Evolutionary conservation across 768 basidiomycete species (phyloP).

Genomic region (Lactifluus piperatus): DNA sequence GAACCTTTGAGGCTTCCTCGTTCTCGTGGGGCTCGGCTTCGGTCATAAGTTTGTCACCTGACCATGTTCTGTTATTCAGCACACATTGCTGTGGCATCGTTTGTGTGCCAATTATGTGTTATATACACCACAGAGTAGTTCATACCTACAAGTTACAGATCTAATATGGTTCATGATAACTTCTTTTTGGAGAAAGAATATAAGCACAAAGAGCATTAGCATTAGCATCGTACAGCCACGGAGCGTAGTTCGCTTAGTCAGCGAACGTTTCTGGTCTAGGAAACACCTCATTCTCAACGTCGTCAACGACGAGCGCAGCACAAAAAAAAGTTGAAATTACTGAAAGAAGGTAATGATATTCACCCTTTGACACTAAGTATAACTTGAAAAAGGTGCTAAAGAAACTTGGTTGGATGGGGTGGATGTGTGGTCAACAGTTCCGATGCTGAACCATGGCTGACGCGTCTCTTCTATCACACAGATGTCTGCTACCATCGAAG

Average conservation of each 20-base stretch:
- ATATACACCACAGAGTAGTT: too few relatives aligned
- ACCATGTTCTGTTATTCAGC: too few relatives aligned
- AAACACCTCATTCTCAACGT: neutral
- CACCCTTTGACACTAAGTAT: neutral
- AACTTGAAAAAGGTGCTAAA: neutral
- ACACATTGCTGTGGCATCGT: too few relatives aligned
- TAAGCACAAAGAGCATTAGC: too few relatives aligned
- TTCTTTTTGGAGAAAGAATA: too few relatives aligned
- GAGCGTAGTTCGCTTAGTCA: constrained; percentile 11
- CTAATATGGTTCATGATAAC: too few relatives aligned
- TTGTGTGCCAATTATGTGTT: too few relatives aligned
- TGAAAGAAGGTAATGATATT: neutral
- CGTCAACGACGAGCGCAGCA: constrained; percentile 7
- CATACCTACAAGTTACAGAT: too few relatives aligned
- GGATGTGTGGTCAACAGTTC: constrained; percentile 28
- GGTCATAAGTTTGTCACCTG: too few relatives aligned
- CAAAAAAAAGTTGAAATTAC: neutral
- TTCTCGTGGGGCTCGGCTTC: neutral
- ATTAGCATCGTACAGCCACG: too few relatives aligned
- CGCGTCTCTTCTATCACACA: constrained; percentile 24
- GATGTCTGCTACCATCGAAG: constrained; percentile 84
- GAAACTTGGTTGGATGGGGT: constrained; percentile 26
- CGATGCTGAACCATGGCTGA: constrained; percentile 22
- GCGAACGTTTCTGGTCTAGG: neutral
- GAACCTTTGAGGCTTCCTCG: neutral